Percentiles rank a stretch among this genome's conserved stretches.
Conservation (phyloP, 352 stramenopile species). For the Pythium coloratum region DNA sequence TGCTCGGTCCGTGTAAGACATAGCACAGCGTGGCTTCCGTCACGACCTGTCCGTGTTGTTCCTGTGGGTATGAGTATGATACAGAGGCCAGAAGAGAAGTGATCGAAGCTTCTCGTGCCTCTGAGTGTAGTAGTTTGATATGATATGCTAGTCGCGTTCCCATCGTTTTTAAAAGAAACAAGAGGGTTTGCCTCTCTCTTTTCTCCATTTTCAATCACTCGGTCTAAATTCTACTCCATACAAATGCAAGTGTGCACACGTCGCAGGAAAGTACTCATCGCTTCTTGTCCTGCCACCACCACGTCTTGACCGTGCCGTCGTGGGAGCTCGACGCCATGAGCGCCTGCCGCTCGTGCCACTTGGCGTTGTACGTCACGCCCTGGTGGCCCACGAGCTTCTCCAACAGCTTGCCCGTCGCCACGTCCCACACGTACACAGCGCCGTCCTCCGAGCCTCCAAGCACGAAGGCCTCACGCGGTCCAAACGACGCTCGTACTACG, state of each 20-base stretch:
- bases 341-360: slow-evolving; percentile 86
- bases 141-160: neutral
- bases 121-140: neutral
- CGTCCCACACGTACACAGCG: slow-evolving; percentile 87
- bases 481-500: slow-evolving; percentile 82
- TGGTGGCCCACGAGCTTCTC: slow-evolving; percentile 76
- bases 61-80: neutral
- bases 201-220: neutral
- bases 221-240: neutral
- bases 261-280: slow-evolving; percentile 25
- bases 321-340: slow-evolving; percentile 84
- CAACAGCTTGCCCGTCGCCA: slow-evolving; percentile 80
- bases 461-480: slow-evolving; percentile 84
- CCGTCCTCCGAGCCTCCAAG: slow-evolving; percentile 85
- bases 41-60: neutral
- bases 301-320: slow-evolving; percentile 89
- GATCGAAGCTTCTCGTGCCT: neutral
- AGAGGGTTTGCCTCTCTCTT: neutral
- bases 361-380: slow-evolving; percentile 83
- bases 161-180: neutral
- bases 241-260: neutral
- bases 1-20: slow-evolving; percentile 20
- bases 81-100: neutral
- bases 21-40: no score
- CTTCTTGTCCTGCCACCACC: slow-evolving; percentile 83